phyloP scores from a whole-genome alignment of 192 early-diverging fungal species.

The Helicostylum pulchrum region DNA sequence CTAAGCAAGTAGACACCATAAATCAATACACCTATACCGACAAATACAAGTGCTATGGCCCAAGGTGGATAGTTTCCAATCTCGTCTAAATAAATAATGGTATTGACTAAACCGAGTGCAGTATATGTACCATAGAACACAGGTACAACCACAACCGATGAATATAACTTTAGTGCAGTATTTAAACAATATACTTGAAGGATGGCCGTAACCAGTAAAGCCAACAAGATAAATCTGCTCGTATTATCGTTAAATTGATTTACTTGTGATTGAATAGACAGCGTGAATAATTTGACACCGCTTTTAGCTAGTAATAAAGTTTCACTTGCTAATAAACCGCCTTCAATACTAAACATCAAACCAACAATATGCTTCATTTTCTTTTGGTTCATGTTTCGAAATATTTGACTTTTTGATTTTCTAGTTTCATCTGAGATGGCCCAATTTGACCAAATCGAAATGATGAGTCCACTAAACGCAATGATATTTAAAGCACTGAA shows the following conservation, averaged over 20 bases:
- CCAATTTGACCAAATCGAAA: constrained; percentile 49
- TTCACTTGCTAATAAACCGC: constrained; percentile 56
- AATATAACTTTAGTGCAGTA: constrained; percentile 52
- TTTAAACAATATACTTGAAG: constrained; percentile 58
- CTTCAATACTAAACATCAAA: constrained; percentile 54
- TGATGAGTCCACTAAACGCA: constrained; percentile 32
- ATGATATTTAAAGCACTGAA: constrained; percentile 49
- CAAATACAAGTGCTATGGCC: constrained; percentile 46
- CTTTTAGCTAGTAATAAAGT: constrained; percentile 58
- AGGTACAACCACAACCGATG: constrained; percentile 57
- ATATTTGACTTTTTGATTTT: constrained; percentile 25
- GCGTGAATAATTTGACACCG: constrained; percentile 43
- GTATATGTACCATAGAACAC: constrained; percentile 58
- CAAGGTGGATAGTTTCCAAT: constrained; percentile 45
- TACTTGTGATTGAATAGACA: constrained; percentile 33
- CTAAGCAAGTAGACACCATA: constrained; percentile 54
- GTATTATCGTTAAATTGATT: constrained; percentile 55
- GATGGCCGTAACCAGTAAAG: constrained; percentile 49
- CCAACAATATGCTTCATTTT: constrained; percentile 50
- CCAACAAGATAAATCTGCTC: constrained; percentile 51
- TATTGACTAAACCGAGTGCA: constrained; percentile 54
- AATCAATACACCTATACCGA: constrained; percentile 50
- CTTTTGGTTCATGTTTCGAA: constrained; percentile 25
- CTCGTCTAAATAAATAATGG: constrained; percentile 57
- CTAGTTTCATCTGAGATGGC: constrained; percentile 32